A percentile compares a stretch with the other conserved stretches of the same genome.
phyloP scores from a whole-genome alignment of 2,329 filamentous ascomycete genomes.

The Cryphonectria japonica region DNA sequence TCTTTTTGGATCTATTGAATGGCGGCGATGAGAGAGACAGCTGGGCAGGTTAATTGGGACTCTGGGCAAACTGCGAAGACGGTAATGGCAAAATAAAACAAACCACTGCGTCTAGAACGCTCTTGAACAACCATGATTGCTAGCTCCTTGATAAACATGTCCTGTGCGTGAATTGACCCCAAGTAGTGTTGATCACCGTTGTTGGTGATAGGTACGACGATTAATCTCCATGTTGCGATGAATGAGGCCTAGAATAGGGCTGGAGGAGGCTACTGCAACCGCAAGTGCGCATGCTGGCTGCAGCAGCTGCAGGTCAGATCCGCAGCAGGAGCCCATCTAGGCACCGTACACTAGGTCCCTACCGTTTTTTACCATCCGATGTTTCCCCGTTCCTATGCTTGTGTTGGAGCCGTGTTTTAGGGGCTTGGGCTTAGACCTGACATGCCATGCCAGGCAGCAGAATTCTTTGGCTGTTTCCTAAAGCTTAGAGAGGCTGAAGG shows the following conservation, averaged over 20 bases:
- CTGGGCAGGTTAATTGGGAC: slow-evolving; percentile 7
- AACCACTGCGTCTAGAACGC: not conserved
- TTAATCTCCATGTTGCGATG: not conserved
- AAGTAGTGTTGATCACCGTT: too few relatives aligned
- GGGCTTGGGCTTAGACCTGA: not conserved
- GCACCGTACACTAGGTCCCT: not conserved
- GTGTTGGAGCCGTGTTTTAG: too few relatives aligned
- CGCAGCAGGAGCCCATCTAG: not conserved
- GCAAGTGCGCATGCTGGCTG: not conserved
- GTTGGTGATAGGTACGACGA: too few relatives aligned
- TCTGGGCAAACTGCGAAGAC: not conserved
- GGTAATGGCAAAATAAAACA: not conserved
- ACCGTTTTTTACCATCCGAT: not conserved
- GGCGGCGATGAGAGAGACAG: slow-evolving; percentile 3
- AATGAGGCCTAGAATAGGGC: slow-evolving; percentile 1
- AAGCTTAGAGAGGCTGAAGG: not conserved
- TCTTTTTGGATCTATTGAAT: not conserved
- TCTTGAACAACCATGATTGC: too few relatives aligned
- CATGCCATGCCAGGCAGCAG: not conserved
- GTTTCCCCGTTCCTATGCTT: not conserved
- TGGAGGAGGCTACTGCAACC: not conserved
- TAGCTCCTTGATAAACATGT: too few relatives aligned
- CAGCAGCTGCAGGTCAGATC: not conserved
- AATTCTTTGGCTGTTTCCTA: slow-evolving; percentile 1
- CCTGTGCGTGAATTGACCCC: too few relatives aligned